Evolutionary conservation across 2,329 filamentous ascomycete genomes (phyloP), one percentile per base, ranked within the genome.

Genomic region (Monosporascus ibericus): DNA sequence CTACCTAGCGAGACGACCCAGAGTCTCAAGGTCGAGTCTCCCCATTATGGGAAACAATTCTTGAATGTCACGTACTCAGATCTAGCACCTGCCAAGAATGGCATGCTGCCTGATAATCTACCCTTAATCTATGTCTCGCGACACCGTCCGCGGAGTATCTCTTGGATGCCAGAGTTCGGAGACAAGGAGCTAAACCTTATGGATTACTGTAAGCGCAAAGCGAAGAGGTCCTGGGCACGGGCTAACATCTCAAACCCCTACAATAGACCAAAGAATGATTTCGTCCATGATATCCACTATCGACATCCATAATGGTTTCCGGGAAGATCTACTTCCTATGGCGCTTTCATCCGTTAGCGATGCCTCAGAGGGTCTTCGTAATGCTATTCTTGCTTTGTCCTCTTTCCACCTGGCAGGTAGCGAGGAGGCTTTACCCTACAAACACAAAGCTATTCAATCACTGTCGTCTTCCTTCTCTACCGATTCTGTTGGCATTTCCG

Each of bases 211-310:
- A 55, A 60, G 65, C 51, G 27, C 40, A 11, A 24, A 34, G n/a
- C 44, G 25, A 40, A 37, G n/a, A 9, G 17, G 34, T 30, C 9
- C 40, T 34, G 17, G 25, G 6, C 25, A 5, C 11, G 20, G 25
- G 37, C 34, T 47, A 27, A 42, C 36, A 44, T 48, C 52, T 58
- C 60, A 52, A 54, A 58, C 44, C 24, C 46, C 17, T 18, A 34
- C 48, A 22, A 44, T 47, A 77, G 73, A 76, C 51, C 66, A 69
- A 42, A 55, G 63, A 20, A 67, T 62, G 47, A 68, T 76, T 37
- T 70, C 73, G 5, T 59, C 64, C 18, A 76, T 78, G 68, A 72
- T 76, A 44, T 77, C 74, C 3, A 77, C 75, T 4, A 70, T 75
- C 46, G 69, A 76, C 49, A 62, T 71, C 52, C 65, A 68, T 50